These are phyloP conservation scores for Xeromyces bisporus DNA, from an alignment of 495 filamentous ascomycete species.

Conservation along the genomic window DNA sequence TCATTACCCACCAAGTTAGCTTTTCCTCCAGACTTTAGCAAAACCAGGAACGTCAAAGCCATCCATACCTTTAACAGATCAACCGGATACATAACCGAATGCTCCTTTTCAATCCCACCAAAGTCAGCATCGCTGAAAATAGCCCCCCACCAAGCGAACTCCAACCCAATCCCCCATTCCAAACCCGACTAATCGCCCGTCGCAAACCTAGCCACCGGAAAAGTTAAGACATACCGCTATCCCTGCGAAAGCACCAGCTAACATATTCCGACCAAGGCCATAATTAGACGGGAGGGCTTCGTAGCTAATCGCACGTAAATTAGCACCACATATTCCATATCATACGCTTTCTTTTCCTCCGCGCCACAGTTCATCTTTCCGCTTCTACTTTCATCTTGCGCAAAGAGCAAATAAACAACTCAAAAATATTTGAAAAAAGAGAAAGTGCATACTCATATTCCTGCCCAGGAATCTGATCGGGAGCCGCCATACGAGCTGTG, in stretches of 20 bases:
- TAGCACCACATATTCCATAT: conserved; percentile 10
- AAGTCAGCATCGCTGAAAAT: conserved; percentile 7
- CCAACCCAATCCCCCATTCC: no score
- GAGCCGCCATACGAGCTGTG: conserved; percentile 25
- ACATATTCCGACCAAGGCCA: conserved; percentile 59
- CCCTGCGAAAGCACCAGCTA: conserved; percentile 89
- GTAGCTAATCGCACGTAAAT: conserved; percentile 30
- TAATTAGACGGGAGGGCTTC: conserved; percentile 56
- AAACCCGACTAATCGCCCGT: neutral
- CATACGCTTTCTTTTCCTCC: neutral
- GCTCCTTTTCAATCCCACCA: conserved; percentile 33
- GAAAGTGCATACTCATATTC: conserved; percentile 30
- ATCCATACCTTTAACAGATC: conserved; percentile 84
- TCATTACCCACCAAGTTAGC: conserved; percentile 7
- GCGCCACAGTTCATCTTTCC: no score
- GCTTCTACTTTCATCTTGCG: no score
- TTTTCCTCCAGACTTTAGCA: neutral
- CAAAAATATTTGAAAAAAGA: conserved; percentile 1
- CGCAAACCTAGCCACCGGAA: neutral
- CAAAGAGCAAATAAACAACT: conserved; percentile 1
- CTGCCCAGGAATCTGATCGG: conserved; percentile 21
- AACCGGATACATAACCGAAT: conserved; percentile 96
- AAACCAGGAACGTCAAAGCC: neutral
- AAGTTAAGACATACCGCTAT: conserved; percentile 58
- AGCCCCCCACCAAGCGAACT: no score